Evolutionary conservation across 805 yeast species (phyloP), one percentile per base, ranked within the genome.

Genomic region (Naumovozyma castellii): DNA sequence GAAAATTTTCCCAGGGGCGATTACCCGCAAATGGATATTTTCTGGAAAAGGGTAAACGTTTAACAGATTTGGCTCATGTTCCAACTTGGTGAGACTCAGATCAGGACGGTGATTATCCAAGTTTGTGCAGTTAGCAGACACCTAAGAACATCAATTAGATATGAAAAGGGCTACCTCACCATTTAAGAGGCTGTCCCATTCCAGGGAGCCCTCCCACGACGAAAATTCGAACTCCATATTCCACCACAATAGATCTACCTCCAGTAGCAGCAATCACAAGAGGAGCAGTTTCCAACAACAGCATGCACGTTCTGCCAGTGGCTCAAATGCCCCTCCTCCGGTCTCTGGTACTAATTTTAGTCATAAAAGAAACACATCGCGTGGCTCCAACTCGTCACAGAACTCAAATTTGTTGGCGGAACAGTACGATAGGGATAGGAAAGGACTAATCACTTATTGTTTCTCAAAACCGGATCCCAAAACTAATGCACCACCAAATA

Each of bases 351-450:
- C 43, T 2, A 47, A 44, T 20, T 32, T 32, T 16, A 35, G 54
- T 4, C 65, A 59, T 38, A 57, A 54, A 39, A 56, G 64, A 44
- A 54, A 56, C 18, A 49, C 59, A 14, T 60, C 68, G 2, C 51
- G 57, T 4, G 46, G 59, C 5, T 64, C 69, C 0, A 50, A 51
- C 4, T 52, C 63, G 2, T 56, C 66, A 2, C 50, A 48, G 5
- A 47, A 43, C 9, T 51, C 65, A 1, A 56, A 61, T 38, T 51
- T 61, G 25, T 43, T 78, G 37, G 82, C 83, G 0, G 69, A 65
- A 40, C 81, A 75, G 49, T 77, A 75, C 51, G 81, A 76, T 39
- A 58, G 61, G 16, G 84, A 78, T 49, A 69, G 75, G 46, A 62
- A 63, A 34, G 59, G 64, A 18, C 67, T 78, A 40, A 68, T 71